Evolutionary conservation across 2,329 filamentous ascomycete species (phyloP).

Genomic region (Apiospora koreana): DNA sequence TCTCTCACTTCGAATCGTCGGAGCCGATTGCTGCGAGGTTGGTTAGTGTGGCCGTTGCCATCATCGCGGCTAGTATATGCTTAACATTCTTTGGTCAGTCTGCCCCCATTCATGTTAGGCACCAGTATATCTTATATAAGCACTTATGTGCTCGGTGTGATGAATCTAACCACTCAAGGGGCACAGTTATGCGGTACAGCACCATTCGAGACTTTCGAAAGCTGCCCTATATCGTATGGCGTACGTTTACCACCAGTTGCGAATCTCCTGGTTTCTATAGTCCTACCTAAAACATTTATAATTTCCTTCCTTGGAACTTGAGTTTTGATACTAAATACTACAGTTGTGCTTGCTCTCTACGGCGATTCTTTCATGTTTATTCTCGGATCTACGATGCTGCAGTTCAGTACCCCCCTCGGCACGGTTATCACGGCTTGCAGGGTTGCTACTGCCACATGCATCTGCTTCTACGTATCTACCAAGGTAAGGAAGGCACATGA

Average conservation of each 20-base stretch:
- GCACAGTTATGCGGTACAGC: background rate
- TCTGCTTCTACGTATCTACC: background rate
- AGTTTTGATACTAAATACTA: background rate
- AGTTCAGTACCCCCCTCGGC: background rate
- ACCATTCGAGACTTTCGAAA: background rate
- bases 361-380: background rate
- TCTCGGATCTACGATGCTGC: background rate
- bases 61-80: background rate
- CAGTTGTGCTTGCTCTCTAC: background rate
- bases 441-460: background rate
- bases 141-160: background rate
- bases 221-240: background rate
- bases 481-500: background rate
- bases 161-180: background rate
- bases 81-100: background rate
- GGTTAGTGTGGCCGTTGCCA: background rate
- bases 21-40: background rate
- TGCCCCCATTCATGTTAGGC: too few relatives aligned
- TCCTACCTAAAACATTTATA: background rate
- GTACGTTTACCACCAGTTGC: background rate
- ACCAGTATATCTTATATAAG: background rate
- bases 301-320: background rate
- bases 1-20: background rate
- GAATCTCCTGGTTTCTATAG: background rate
- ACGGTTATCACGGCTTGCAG: background rate